phyloP scores from a whole-genome alignment of 169 alveolate species.

The Eimeria praecox region DNA sequence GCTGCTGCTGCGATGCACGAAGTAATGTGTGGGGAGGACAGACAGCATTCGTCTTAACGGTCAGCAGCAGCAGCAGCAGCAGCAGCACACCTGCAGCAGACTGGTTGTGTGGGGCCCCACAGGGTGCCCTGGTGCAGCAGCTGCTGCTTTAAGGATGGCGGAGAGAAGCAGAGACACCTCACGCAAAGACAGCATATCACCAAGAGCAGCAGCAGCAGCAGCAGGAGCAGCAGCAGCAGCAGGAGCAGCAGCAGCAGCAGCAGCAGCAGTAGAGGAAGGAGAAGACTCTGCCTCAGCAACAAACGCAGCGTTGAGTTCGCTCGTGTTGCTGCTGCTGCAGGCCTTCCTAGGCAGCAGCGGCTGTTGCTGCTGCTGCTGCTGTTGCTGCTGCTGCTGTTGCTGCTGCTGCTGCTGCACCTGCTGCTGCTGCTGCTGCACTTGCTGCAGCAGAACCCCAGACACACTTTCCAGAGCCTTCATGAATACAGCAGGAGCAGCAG shows the following conservation, averaged over 20 bases:
- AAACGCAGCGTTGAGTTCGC: neutral
- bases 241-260: neutral
- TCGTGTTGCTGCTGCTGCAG: no score
- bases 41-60: no score
- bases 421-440: neutral
- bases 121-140: neutral
- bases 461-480: neutral
- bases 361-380: no score
- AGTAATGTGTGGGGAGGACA: no score
- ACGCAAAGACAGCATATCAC: neutral
- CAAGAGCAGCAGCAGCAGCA: conserved; percentile 18
- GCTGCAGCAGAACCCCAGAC: conserved; percentile 36
- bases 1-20: conserved; percentile 24
- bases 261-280: neutral
- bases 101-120: neutral
- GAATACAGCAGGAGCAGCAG: neutral
- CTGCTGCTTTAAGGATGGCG: conserved; percentile 7
- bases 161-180: conserved; percentile 25
- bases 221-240: conserved; percentile 40
- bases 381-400: neutral
- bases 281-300: neutral
- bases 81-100: neutral
- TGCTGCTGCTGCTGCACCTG: no score
- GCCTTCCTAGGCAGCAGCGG: neutral
- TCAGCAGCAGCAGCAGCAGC: neutral